Evolutionary conservation across 106 monocot genomes (phyloP), one percentile per base, ranked within the genome.

Genomic region (Platanthera guangdongensis): DNA sequence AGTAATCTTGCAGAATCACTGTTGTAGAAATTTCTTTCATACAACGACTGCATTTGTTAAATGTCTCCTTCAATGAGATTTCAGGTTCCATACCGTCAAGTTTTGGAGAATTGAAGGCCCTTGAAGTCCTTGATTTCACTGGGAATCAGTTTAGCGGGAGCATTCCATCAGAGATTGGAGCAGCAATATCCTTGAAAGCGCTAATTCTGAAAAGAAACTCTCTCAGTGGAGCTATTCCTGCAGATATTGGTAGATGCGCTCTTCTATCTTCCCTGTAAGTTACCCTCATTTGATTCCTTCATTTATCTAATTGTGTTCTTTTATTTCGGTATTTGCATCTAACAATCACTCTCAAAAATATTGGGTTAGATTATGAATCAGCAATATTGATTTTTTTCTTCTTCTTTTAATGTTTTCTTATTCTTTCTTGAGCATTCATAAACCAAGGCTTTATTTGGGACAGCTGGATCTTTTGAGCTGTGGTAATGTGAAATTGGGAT

Each of bases 231-330:
- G 52, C 12, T 22, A 80, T 91, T 70, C 88, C 88, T 7, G 48
- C 47, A 11, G 82, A 87, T 64, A 80, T 90, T 39, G 87, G 78
- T 67, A 71, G 70, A 16, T 90, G 85, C 47, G 74, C 87, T 75
- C 85, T 68, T 18, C 82, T 88, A 59, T 53, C 22, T 45, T 78
- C 80, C 9, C 77, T 82, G 82, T 80, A 72, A 86, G 82, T 76
- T 49, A n/a, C n/a, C 39, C 9, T 9, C 11, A 15, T 4, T 32
- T 68, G 30, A 39, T 68, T 68, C 12, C 32, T 21, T 11, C 11
- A 3, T 14, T 54, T 54, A 14, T 54, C 54, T 11, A 14, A 54
- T 54, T 14, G 13, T 54, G 13, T n/a, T 57, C n/a, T 57, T n/a
- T 5, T n/a, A 15, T n/a, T 57, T 18, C 14, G 55, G 55, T 14